phyloP scores from a whole-genome alignment of 108 stramenopile genomes.

The Schizochytrium sp. region DNA sequence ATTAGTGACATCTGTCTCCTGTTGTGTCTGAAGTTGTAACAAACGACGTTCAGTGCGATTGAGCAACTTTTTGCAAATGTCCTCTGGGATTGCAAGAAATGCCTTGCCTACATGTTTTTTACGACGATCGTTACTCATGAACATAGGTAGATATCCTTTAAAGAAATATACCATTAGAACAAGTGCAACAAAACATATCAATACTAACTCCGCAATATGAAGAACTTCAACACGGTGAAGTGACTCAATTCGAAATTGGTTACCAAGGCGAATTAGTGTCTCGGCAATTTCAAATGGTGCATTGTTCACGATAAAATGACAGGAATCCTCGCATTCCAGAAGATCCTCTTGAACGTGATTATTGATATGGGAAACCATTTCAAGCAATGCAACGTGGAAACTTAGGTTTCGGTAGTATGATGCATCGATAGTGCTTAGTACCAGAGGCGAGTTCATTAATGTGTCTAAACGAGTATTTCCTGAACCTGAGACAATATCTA shows the following conservation, averaged over 20 bases:
- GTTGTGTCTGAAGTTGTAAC: conserved; percentile 15
- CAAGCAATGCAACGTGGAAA: conserved; percentile 49
- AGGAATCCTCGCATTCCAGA: conserved; percentile 32
- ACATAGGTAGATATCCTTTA: conserved; percentile 50
- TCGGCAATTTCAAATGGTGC: background rate
- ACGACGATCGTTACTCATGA: background rate
- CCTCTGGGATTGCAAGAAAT: conserved; percentile 34
- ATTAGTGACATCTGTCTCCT: background rate
- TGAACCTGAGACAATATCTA: background rate
- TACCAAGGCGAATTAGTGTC: background rate
- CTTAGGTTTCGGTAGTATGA: conserved; percentile 24
- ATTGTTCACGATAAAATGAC: conserved; percentile 39
- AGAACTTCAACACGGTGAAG: background rate
- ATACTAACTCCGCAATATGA: background rate
- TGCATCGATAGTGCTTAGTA: background rate
- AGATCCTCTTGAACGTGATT: conserved; percentile 35
- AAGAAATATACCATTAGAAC: background rate
- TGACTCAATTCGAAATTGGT: background rate
- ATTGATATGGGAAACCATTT: background rate
- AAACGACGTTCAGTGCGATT: conserved; percentile 13
- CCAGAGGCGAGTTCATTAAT: background rate
- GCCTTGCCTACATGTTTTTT: conserved; percentile 25
- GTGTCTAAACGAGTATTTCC: background rate
- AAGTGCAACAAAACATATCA: background rate
- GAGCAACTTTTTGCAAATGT: conserved; percentile 8